Percentiles rank a stretch among this genome's conserved stretches.
These are phyloP conservation scores for Leccinum griseonigrum DNA, from an alignment of 1,284 basidiomycete genomes.

Conservation along the genomic window DNA sequence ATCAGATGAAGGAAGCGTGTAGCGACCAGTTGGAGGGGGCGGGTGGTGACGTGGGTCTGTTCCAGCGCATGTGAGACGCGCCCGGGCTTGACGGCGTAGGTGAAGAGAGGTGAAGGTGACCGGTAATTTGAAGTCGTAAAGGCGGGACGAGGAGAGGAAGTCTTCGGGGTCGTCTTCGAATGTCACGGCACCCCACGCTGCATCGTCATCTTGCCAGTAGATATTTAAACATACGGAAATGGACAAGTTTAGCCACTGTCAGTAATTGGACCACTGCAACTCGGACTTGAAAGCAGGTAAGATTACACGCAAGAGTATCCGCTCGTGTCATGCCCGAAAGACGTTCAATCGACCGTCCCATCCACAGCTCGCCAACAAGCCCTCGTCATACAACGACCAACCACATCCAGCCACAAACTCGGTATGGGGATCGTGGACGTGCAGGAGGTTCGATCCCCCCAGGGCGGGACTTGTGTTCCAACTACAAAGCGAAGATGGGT, in stretches of 20 bases:
- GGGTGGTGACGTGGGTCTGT: slow-evolving; percentile 45
- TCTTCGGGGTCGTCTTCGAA: slow-evolving; percentile 52
- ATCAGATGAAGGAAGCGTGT: slow-evolving; percentile 73
- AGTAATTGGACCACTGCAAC: background rate
- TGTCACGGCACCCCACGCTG: background rate
- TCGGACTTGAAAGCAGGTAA: background rate
- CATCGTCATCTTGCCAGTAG: background rate
- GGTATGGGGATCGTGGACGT: slow-evolving; percentile 84
- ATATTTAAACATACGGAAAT: background rate
- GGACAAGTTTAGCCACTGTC: background rate
- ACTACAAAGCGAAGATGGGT: slow-evolving; percentile 33
- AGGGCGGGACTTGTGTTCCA: slow-evolving; percentile 60
- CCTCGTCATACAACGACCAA: slow-evolving; percentile 89
- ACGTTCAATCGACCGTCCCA: slow-evolving; percentile 89
- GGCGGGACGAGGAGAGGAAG: slow-evolving; percentile 54
- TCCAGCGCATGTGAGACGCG: background rate
- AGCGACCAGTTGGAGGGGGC: slow-evolving; percentile 65
- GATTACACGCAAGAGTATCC: background rate
- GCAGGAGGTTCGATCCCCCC: slow-evolving; percentile 55
- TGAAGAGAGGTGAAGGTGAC: slow-evolving; percentile 51
- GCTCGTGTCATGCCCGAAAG: slow-evolving; percentile 50
- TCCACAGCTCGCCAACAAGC: slow-evolving; percentile 80
- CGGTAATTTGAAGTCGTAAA: slow-evolving; percentile 57
- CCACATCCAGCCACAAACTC: slow-evolving; percentile 93
- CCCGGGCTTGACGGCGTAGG: slow-evolving; percentile 32